Evolutionary conservation across 2,329 filamentous ascomycete genomes (phyloP), one percentile per base, ranked within the genome.

Genomic region (Basipetospora chlamydospora): DNA sequence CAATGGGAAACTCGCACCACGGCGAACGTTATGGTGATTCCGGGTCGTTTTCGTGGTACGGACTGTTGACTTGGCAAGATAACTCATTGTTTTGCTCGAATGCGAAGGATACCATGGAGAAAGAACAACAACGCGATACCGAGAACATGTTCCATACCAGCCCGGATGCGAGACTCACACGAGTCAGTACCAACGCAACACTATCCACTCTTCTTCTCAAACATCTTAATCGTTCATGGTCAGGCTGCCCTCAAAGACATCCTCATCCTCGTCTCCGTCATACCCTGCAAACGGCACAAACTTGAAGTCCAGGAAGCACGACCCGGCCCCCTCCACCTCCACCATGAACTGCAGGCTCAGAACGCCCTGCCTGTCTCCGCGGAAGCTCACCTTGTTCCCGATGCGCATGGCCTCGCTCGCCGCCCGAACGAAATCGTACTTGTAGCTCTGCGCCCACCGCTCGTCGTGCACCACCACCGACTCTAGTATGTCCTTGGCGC

Each of bases 271-370:
- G 5, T 65, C 64, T 3, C 69, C 66, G 20, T 75, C 76, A 28
- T 80, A 70, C 16, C 71, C 69, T 12, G 68, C 64, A 38, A 76
- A 77, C 12, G 84, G 83, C 39, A 92, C 77, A 51, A 90, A 84
- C 15, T 80, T 67, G 54, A 88, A 92, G 54, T 90, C 82, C 17
- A 90, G 66, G 57, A 88, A 92, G 47, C 76, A 82, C 26, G 76
- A 64, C 17, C 66, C 65, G 5, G 71, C 69, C 6, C 71, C 70
- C 42, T 90, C 84, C 28, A 87, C 67, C 52, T 95, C 85, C 12
- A 98, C 79, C 80, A 98, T 90, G 49, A 96, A 95, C 52, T 98
- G 90, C 53, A 96, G 60, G 56, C 84, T 95, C 44, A 98, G 57
- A 21, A 98, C 88, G 0, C 90, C 88, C 52, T 94, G 84, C 2